Base-by-base conservation (phyloP, 139 green algal species). In the Tetradesmus obliquus region DNA sequence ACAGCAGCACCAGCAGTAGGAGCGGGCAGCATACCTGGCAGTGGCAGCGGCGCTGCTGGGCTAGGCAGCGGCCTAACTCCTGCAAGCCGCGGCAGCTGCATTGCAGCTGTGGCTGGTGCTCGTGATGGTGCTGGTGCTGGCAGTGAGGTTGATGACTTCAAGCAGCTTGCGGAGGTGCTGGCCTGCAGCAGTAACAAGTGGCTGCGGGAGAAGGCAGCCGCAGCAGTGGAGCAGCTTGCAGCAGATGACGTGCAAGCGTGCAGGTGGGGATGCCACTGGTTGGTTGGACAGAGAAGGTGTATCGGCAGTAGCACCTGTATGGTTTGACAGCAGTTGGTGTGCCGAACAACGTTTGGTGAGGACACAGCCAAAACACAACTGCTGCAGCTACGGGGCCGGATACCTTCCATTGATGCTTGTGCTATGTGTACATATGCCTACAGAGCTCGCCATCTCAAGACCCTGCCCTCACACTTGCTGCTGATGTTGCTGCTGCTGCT, bases 151-250 rank as follows among this genome's bases (percentile, higher is more conserved):
- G 83, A 93, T 57, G 90, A 93, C 55, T 20, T 93, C 53, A 72
- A 66, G 84, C 90, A 90, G 90, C 76, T 93, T 13, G 84, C 74
- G 1, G 84, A 89, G 45, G 71, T 90, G 19, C 60, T 89, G 24
- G 84, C 86, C 12, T 55, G 17, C 15, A n/a, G 71, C 24, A 82
- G 55, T 19, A 81, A 82, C 57, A 72, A n/a, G 45, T 88, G 72
- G 84, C 22, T 90, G 19, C n/a, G 87, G 54, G 86, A 88, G 20
- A 90, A 93, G 76, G 91, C 91, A 24, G 91, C 82, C 10, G 71
- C 71, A 55, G 91, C 87, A 24, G 57, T 93, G 13, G 82, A 82
- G 87, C 74, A 92, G 55, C 87, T 89, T 1, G 87, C 91, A 55
- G 66, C 82, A 13, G 91, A 86, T 17, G 82, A 93, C 82, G 82